phyloP scores from a whole-genome alignment of 768 basidiomycete species.

The Lactifluus volemus region DNA sequence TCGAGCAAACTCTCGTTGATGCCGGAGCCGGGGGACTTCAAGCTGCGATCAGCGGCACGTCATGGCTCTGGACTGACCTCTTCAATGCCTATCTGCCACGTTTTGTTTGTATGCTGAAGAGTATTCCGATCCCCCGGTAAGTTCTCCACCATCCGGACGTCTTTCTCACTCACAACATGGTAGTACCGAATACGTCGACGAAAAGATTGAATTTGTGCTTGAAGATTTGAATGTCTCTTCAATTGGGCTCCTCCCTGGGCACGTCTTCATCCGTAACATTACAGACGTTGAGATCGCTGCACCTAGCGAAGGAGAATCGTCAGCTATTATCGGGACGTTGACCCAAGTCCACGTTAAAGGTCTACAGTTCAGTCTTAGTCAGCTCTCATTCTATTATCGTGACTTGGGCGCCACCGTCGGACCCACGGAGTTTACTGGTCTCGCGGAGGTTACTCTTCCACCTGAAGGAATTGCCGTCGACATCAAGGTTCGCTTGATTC shows the following conservation, averaged over 20 bases:
- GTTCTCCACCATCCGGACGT: not conserved
- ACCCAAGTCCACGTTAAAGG: constrained; percentile 61
- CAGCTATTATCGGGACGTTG: constrained; percentile 49
- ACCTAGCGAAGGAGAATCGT: constrained; percentile 29
- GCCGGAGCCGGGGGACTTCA: constrained; percentile 38
- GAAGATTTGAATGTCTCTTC: constrained; percentile 67
- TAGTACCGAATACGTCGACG: constrained; percentile 65
- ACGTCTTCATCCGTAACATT: constrained; percentile 64
- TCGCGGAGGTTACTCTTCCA: constrained; percentile 54
- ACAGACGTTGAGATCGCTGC: constrained; percentile 51
- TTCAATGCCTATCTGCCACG: constrained; percentile 73
- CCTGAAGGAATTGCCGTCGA: constrained; percentile 62
- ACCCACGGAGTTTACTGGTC: constrained; percentile 51
- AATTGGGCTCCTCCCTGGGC: constrained; percentile 57
- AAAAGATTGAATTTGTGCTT: constrained; percentile 61
- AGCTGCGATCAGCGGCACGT: constrained; percentile 48
- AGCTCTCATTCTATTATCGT: constrained; percentile 68
- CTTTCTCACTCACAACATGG: not conserved
- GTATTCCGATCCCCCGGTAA: constrained; percentile 63
- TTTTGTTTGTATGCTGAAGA: constrained; percentile 41
- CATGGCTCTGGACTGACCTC: constrained; percentile 77
- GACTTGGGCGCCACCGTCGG: constrained; percentile 48
- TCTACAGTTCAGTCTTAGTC: constrained; percentile 49
- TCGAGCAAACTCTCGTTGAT: constrained; percentile 37
- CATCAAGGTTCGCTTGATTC: constrained; percentile 55